Evolutionary conservation across 75 land plant species (phyloP), one percentile per base, ranked within the genome.

Genomic region (Selaginella moellendorffii): DNA sequence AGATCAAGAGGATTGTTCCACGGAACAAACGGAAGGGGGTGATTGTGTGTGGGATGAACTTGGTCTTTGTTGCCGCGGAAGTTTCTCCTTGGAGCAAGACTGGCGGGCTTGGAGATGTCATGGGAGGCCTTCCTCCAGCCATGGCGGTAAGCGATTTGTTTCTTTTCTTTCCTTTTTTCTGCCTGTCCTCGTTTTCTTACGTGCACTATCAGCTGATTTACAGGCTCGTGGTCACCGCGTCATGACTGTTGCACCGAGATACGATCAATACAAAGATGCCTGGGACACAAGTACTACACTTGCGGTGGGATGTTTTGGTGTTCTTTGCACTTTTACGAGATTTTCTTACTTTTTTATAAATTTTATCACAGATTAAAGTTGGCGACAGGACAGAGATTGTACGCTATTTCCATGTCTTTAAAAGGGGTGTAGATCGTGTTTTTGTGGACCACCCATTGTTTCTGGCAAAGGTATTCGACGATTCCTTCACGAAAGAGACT

Each of bases 221-320:
- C 63, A 91, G 97, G 97, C 97, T n/a, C 85, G 71, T 20, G 86
- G 95, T 1, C 86, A 92, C 65, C 81, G 97, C 0, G 97, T 92
- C 18, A 92, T 92, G 97, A 82, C 86, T 1, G 70, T 92, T 0
- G 65, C 81, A 23, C 96, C 96, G 2, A 79, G 97, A 0, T 83
- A 92, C 77, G 97, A 92, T 63, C 97, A 92, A 65, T 92, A 92
- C 67, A 88, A 81, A 53, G 97, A 92, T 78, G 79, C 85, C 0
- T 92, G 97, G 97, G 97, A 92, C 62, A 92, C 97, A 9, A 26
- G 51, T 71, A 83, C 77, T 26, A 0, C 54, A 5, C 29, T 73
- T 66, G 80, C 82, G 76, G 97, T 91, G 68, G 25, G 61, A 26
- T 27, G 12, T 42, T 29, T 8, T 28, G 5, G 10, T 36, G 5